phyloP scores from a whole-genome alignment of 257 asterid genomes.

The Paulownia fortunei region DNA sequence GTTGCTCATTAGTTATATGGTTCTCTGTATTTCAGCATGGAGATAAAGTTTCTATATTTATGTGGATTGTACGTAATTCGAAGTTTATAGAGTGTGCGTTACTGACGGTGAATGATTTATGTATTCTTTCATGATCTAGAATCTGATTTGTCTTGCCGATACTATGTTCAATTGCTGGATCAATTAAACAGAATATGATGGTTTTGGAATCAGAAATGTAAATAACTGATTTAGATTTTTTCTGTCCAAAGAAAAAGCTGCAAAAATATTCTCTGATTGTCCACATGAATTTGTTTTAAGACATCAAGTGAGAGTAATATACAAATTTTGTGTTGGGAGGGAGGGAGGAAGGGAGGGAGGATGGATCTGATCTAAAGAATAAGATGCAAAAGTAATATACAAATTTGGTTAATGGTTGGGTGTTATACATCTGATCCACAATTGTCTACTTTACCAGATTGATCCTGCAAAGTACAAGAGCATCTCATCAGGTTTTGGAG shows the following conservation, averaged over 20 bases:
- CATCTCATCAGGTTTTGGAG: conserved; percentile 59
- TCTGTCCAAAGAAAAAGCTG: background rate
- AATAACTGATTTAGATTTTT: background rate
- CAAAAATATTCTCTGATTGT: background rate
- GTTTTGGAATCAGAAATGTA: background rate
- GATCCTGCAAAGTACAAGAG: conserved; percentile 60
- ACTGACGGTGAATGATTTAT: background rate
- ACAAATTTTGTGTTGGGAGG: background rate
- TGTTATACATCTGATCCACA: background rate
- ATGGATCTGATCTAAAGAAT: background rate
- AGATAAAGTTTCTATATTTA: background rate
- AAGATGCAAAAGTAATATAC: background rate
- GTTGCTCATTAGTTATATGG: conserved; percentile 9
- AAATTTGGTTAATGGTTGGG: background rate
- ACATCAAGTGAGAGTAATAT: background rate
- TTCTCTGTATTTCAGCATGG: background rate
- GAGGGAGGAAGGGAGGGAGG: background rate
- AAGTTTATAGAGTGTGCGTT: background rate
- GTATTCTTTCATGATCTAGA: background rate
- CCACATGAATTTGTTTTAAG: background rate
- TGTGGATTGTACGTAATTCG: background rate
- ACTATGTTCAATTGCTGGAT: background rate
- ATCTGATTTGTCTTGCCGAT: conserved; percentile 7
- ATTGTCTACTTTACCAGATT: conserved; percentile 35
- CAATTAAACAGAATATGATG: background rate